These are phyloP conservation scores for Pseudoturritis turrita DNA, from an alignment of 345 rosid species.

Conservation along the genomic window DNA sequence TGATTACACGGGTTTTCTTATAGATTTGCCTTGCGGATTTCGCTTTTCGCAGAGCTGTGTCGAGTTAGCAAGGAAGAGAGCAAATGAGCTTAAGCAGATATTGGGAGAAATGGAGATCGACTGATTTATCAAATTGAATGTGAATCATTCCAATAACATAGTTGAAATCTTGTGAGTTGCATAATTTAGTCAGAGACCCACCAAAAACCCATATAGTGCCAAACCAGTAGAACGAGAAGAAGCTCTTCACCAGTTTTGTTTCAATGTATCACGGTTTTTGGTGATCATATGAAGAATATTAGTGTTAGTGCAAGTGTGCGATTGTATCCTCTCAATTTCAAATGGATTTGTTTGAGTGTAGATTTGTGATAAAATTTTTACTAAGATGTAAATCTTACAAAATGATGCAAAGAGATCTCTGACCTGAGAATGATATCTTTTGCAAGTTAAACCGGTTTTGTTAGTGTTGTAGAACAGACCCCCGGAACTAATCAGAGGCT, in stretches of 20 bases:
- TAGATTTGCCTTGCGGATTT: neutral
- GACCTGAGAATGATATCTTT: no score
- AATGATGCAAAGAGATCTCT: no score
- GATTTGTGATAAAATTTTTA: no score
- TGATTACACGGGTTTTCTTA: neutral
- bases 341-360: no score
- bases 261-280: neutral
- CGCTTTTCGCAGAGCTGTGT: constrained; percentile 21
- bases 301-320: no score
- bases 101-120: constrained; percentile 33
- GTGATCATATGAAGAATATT: neutral
- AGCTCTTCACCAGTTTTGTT: constrained; percentile 10
- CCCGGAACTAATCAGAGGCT: no score
- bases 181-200: constrained; percentile 1
- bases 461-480: no score
- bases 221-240: neutral
- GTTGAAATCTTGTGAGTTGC: neutral
- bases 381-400: no score
- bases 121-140: constrained; percentile 3
- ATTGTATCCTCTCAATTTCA: no score
- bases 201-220: neutral
- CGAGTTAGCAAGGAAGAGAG: constrained; percentile 28
- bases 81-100: constrained; percentile 24
- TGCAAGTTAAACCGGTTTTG: no score
- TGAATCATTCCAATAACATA: constrained; percentile 1